Conservation (phyloP, 2,329 filamentous ascomycete genomes). For the Chrysoporthe deuterocubensis region DNA sequence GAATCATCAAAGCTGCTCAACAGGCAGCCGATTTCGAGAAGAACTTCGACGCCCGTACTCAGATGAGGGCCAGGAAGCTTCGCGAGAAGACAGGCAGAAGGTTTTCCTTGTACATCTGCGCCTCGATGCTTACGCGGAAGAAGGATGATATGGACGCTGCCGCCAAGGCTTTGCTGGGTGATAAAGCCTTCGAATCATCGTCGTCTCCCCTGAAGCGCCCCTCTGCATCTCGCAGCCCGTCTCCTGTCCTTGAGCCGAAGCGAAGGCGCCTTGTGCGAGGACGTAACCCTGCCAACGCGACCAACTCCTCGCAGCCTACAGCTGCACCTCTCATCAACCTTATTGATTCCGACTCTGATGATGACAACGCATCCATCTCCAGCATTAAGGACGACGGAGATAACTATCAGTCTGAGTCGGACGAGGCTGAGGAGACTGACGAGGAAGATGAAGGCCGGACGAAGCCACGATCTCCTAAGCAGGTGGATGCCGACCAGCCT, state of each 20-base stretch:
- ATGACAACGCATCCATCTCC: slow-evolving; percentile 18
- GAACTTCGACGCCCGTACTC: slow-evolving; percentile 21
- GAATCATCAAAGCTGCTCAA: slow-evolving; percentile 1
- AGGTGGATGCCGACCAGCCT: slow-evolving; percentile 26
- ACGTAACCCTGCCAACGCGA: slow-evolving; percentile 14
- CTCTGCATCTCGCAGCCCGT: slow-evolving; percentile 20
- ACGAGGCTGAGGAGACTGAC: slow-evolving; percentile 38
- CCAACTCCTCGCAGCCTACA: slow-evolving; percentile 8
- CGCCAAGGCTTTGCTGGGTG: background rate
- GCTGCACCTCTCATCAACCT: slow-evolving; percentile 20
- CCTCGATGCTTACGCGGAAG: slow-evolving; percentile 12
- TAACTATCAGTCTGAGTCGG: slow-evolving; percentile 15
- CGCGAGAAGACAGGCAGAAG: slow-evolving; percentile 18
- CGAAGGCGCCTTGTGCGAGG: slow-evolving; percentile 24
- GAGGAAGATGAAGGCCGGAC: slow-evolving; percentile 40
- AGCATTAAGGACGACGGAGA: slow-evolving; percentile 26
- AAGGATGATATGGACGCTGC: slow-evolving; percentile 17
- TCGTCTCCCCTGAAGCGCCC: slow-evolving; percentile 16
- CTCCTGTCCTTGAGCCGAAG: slow-evolving; percentile 18
- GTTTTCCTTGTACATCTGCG: slow-evolving; percentile 13
- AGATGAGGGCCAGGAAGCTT: slow-evolving; percentile 28
- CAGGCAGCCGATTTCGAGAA: slow-evolving; percentile 19
- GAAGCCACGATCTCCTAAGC: slow-evolving; percentile 40
- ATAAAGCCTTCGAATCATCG: background rate
- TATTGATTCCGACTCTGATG: slow-evolving; percentile 17